These are phyloP conservation scores for Aspergillus baeticus DNA, from an alignment of 495 filamentous ascomycete genomes.

Conservation along the genomic window DNA sequence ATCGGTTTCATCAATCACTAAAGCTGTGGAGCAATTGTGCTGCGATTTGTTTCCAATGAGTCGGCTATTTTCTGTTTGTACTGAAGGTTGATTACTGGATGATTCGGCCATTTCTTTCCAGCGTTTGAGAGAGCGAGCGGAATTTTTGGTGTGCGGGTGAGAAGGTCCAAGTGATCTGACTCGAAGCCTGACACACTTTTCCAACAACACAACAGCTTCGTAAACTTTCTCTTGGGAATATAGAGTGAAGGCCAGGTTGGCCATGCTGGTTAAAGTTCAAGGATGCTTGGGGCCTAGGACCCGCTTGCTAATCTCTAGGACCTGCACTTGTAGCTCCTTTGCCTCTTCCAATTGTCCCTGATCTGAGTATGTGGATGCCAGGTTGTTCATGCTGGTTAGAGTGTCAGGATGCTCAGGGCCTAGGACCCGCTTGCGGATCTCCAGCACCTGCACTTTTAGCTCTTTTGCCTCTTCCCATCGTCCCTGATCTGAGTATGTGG, in stretches of 20 bases:
- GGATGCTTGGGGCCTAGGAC: background rate
- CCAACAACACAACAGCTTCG: too few relatives aligned
- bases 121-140: too few relatives aligned
- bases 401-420: conserved; percentile 17
- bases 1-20: too few relatives aligned
- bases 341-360: conserved; percentile 35
- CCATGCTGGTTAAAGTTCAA: background rate
- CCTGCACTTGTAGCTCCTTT: background rate
- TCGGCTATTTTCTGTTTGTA: too few relatives aligned
- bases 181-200: too few relatives aligned
- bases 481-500: conserved; percentile 4
- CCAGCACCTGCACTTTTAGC: background rate
- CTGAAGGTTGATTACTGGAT: too few relatives aligned
- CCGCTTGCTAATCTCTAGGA: background rate
- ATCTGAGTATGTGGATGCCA: conserved; percentile 8
- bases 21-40: too few relatives aligned
- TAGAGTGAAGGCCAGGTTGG: background rate
- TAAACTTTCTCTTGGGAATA: too few relatives aligned
- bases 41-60: too few relatives aligned
- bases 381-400: conserved; percentile 13
- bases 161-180: too few relatives aligned
- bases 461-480: conserved; percentile 1
- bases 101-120: too few relatives aligned
- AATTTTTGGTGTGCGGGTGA: too few relatives aligned
- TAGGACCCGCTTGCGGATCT: background rate